phyloP scores from a whole-genome alignment of 2,329 filamentous ascomycete genomes.

The Cordyceps cateniannulata region DNA sequence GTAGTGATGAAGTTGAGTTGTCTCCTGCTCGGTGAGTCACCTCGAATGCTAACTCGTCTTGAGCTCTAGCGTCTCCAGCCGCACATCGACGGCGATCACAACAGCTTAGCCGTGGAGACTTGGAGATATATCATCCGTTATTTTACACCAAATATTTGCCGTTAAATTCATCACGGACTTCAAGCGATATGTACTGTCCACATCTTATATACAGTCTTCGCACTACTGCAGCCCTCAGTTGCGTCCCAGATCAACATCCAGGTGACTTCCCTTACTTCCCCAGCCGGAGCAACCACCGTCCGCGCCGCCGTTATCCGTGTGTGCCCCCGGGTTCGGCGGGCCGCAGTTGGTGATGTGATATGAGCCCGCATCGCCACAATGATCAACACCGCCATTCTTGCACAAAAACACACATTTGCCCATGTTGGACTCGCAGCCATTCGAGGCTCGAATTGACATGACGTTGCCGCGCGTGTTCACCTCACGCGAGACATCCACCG shows the following conservation, averaged over 20 bases:
- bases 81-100: not conserved
- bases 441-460: slow-evolving; percentile 27
- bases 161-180: not conserved
- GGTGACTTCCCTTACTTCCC: not conserved
- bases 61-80: not conserved
- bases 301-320: not conserved
- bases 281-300: not conserved
- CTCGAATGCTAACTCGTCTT: not conserved
- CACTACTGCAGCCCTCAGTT: not conserved
- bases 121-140: not conserved
- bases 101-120: too few relatives aligned
- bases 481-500: slow-evolving; percentile 36
- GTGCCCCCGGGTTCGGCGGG: not conserved
- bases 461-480: slow-evolving; percentile 34
- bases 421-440: slow-evolving; percentile 32
- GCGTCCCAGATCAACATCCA: not conserved
- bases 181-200: too few relatives aligned
- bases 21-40: not conserved
- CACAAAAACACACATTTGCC: slow-evolving; percentile 36
- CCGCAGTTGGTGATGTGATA: slow-evolving; percentile 33
- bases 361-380: slow-evolving; percentile 25
- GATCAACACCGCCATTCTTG: slow-evolving; percentile 19
- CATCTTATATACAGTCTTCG: not conserved
- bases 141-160: not conserved
- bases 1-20: too few relatives aligned